A percentile compares a stretch with the other conserved stretches of the same genome.
Evolutionary conservation across 352 stramenopile genomes (phyloP).

Genomic region (Pythium dissimile): DNA sequence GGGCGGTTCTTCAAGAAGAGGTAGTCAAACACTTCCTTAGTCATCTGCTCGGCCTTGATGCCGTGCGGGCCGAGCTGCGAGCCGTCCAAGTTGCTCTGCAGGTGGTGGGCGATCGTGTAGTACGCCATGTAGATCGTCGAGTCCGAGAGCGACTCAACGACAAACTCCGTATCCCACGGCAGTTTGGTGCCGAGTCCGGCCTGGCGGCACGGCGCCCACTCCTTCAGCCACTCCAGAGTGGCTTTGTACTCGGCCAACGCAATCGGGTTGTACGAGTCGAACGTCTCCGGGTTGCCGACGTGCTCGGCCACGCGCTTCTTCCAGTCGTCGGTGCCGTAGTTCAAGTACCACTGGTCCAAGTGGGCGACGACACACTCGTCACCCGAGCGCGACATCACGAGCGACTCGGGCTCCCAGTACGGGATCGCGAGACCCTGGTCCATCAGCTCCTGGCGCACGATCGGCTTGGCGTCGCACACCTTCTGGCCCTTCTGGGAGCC

Average conservation of each 20-base stretch:
- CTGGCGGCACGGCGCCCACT: conserved; percentile 98
- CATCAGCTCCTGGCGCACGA: conserved; percentile 97
- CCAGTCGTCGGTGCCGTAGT: conserved; percentile 99
- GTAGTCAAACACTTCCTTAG: conserved; percentile 98
- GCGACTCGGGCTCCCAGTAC: conserved; percentile 99
- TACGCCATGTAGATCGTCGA: conserved; percentile 99
- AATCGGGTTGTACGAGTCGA: conserved; percentile 94
- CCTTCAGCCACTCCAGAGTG: conserved; percentile 98
- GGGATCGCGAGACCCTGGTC: conserved; percentile 91
- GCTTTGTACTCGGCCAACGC: conserved; percentile 95
- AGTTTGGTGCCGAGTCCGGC: conserved; percentile 96
- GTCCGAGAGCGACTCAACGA: conserved; percentile 99
- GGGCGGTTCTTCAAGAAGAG: conserved; percentile 94
- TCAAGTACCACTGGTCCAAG: conserved; percentile 99
- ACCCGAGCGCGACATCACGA: conserved; percentile 95
- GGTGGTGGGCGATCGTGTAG: conserved; percentile 98
- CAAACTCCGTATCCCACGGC: conserved; percentile 98
- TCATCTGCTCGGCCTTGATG: conserved; percentile 86
- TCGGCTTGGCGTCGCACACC: conserved; percentile 97
- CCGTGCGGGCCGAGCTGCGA: conserved; percentile 83
- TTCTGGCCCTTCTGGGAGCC: conserved; percentile 95
- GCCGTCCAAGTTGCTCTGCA: conserved; percentile 96
- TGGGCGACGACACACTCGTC: conserved; percentile 99
- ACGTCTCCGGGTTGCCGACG: conserved; percentile 89
- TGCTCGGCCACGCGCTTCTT: conserved; percentile 94